Conservation (phyloP, 768 basidiomycete species). For the Tephrocybe sp. region DNA sequence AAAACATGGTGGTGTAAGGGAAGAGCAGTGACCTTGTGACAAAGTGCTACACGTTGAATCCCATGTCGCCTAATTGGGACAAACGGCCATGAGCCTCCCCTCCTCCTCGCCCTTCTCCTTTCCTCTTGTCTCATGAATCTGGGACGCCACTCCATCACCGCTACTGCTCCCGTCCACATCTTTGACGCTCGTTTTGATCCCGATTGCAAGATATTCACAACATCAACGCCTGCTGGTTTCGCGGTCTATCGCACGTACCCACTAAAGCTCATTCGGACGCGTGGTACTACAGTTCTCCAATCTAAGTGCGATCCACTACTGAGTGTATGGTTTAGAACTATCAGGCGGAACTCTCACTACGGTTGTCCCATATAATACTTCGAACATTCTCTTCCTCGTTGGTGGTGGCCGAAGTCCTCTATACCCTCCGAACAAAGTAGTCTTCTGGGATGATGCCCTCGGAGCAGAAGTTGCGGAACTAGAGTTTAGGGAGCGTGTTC, state of each 20-base stretch:
- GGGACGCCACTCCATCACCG: conserved; percentile 79
- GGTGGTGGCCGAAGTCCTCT: conserved; percentile 87
- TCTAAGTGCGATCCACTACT: background rate
- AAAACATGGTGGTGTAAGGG: no score
- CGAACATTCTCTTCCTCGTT: conserved; percentile 82
- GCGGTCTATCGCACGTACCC: conserved; percentile 80
- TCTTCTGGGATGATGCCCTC: conserved; percentile 83
- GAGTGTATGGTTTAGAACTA: conserved; percentile 50
- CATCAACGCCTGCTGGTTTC: conserved; percentile 78
- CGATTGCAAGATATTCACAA: conserved; percentile 80
- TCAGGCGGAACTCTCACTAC: conserved; percentile 77
- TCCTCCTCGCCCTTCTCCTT: conserved; percentile 10
- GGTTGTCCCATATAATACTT: conserved; percentile 76
- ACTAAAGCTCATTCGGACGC: conserved; percentile 75
- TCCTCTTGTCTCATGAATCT: conserved; percentile 67
- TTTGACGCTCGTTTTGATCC: conserved; percentile 78
- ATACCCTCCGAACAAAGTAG: conserved; percentile 90
- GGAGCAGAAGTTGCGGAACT: conserved; percentile 83
- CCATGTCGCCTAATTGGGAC: conserved; percentile 17
- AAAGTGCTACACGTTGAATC: conserved; percentile 9
- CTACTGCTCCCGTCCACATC: conserved; percentile 73
- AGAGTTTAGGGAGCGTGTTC: conserved; percentile 83
- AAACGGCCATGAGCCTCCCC: conserved; percentile 17
- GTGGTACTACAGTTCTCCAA: conserved; percentile 50
- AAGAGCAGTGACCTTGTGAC: background rate